phyloP scores from a whole-genome alignment of 2,329 filamentous ascomycete species.

The Fusarium annulatum region DNA sequence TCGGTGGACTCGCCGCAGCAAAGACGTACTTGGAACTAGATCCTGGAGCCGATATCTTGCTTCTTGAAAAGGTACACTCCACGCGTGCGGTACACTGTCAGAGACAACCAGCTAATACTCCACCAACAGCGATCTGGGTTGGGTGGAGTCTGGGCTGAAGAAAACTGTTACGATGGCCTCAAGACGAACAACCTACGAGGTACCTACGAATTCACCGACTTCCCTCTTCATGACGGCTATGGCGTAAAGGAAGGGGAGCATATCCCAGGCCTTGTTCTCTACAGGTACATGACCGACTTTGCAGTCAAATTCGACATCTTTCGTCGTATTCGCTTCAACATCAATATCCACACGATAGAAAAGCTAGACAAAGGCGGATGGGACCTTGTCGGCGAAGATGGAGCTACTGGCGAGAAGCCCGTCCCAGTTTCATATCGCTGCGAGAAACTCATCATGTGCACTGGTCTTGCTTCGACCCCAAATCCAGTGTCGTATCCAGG shows the following conservation, averaged over 20 bases:
- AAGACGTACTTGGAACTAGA: background rate
- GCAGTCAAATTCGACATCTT: background rate
- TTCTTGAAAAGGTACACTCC: background rate
- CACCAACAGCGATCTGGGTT: background rate
- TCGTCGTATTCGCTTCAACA: background rate
- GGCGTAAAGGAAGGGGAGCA: background rate
- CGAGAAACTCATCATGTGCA: background rate
- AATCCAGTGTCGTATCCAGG: background rate
- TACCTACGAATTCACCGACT: background rate
- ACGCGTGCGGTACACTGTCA: rapidly evolving
- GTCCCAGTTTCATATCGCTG: background rate
- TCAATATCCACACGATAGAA: background rate
- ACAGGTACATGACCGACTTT: background rate
- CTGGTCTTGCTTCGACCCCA: background rate
- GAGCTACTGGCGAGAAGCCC: rapidly evolving
- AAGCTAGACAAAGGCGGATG: background rate
- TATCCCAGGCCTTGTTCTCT: background rate
- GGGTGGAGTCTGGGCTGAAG: background rate
- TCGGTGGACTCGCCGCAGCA: background rate
- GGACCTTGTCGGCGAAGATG: background rate
- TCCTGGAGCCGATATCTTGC: background rate
- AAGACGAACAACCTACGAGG: background rate
- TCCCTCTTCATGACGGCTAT: background rate
- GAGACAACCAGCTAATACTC: rapidly evolving
- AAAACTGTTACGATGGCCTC: background rate